A percentile compares a stretch with the other conserved stretches of the same genome.
phyloP scores from a whole-genome alignment of 2,329 filamentous ascomycete species.

The Fusarium sulawesiense region DNA sequence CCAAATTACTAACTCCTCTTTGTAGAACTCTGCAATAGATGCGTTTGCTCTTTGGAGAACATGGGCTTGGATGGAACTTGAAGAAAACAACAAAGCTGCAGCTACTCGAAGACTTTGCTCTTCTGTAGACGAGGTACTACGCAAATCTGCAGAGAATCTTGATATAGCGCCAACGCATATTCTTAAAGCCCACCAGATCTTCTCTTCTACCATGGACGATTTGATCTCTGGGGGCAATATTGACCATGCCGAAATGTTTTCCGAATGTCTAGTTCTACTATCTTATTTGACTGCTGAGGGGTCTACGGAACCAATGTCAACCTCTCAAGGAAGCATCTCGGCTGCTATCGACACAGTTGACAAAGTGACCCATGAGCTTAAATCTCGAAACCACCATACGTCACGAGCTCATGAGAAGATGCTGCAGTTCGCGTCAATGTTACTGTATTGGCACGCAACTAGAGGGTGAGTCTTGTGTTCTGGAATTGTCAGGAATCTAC shows the following conservation, averaged over 20 bases:
- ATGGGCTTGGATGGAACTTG: constrained; percentile 76
- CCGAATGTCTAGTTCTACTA: constrained; percentile 73
- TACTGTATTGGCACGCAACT: constrained; percentile 75
- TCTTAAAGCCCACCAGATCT: constrained; percentile 65
- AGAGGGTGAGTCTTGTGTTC: constrained; percentile 58
- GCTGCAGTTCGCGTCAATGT: constrained; percentile 73
- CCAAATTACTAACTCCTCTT: constrained; percentile 11
- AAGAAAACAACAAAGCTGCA: constrained; percentile 47
- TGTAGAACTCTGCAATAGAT: constrained; percentile 35
- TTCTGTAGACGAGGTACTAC: constrained; percentile 49
- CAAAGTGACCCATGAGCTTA: constrained; percentile 57
- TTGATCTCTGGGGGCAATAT: constrained; percentile 63
- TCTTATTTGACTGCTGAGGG: constrained; percentile 68
- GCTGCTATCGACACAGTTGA: constrained; percentile 59
- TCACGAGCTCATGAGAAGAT: constrained; percentile 68
- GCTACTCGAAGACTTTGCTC: constrained; percentile 57
- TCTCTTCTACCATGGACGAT: constrained; percentile 66
- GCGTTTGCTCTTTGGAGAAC: constrained; percentile 64
- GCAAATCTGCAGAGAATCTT: constrained; percentile 22
- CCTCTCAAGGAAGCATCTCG: constrained; percentile 66
- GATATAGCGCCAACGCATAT: constrained; percentile 53
- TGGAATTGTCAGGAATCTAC: neutral
- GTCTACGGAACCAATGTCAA: constrained; percentile 57
- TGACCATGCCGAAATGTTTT: constrained; percentile 63
- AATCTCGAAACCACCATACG: constrained; percentile 49